Evolutionary conservation across 2,329 filamentous ascomycete species (phyloP).

Genomic region (Aphanocladium album): DNA sequence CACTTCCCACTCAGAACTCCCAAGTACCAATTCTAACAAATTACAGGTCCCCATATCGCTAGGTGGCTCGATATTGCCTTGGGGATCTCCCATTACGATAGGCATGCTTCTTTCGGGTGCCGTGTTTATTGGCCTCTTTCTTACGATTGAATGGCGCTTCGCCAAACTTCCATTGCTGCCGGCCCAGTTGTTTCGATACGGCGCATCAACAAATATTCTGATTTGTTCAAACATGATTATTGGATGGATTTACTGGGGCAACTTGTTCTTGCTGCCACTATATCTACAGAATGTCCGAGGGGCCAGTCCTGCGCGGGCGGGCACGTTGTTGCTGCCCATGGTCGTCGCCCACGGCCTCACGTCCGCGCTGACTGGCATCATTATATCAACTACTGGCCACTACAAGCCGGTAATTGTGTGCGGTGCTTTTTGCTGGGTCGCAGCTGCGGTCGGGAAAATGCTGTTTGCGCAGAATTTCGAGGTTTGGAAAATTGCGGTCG

Average conservation of each 20-base stretch:
- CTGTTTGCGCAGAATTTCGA: background rate
- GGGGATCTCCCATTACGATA: background rate
- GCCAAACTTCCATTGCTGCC: slow-evolving; percentile 2
- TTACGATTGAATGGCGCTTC: slow-evolving; percentile 1
- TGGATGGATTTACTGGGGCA: slow-evolving; percentile 5
- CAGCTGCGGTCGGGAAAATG: background rate
- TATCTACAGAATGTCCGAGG: slow-evolving; percentile 1
- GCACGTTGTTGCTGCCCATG: background rate
- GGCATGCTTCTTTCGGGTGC: background rate
- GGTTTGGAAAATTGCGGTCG: background rate
- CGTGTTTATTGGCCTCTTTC: background rate
- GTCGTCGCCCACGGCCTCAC: background rate
- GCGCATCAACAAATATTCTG: slow-evolving; percentile 1
- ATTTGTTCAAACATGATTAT: background rate
- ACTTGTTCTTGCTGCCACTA: background rate
- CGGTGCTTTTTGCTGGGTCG: background rate
- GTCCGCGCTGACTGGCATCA: slow-evolving; percentile 5
- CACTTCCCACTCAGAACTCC: background rate
- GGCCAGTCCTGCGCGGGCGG: background rate
- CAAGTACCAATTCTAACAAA: background rate
- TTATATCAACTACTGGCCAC: background rate
- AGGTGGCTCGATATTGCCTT: background rate
- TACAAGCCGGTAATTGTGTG: slow-evolving; percentile 5
- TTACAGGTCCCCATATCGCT: background rate
- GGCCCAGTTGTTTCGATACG: slow-evolving; percentile 2